These are phyloP conservation scores for Thecaphora thlaspeos DNA, from an alignment of 1,284 basidiomycete genomes.

Conservation along the genomic window DNA sequence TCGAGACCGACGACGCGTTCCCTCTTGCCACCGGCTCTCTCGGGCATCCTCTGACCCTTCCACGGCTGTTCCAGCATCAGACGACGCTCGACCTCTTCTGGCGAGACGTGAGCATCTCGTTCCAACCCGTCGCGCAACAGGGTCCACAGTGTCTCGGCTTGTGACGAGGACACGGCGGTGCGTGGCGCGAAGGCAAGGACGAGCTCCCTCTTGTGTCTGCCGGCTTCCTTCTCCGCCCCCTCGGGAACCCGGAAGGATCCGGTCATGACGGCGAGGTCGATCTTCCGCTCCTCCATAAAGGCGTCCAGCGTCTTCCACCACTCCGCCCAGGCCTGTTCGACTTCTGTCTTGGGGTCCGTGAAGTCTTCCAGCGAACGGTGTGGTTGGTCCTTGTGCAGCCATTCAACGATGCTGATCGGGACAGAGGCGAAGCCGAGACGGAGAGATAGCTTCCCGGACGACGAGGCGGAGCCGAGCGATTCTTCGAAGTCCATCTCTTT, in stretches of 20 bases:
- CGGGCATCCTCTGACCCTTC: constrained; percentile 38
- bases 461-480: neutral
- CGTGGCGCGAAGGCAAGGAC: constrained; percentile 29
- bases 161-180: constrained; percentile 4
- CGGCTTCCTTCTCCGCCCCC: constrained; percentile 17
- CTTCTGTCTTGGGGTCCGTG: constrained; percentile 16
- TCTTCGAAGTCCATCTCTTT: constrained; percentile 63
- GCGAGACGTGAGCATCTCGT: constrained; percentile 14
- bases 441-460: constrained; percentile 7
- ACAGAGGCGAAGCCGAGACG: constrained; percentile 40
- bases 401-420: constrained; percentile 39
- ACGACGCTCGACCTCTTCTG: constrained; percentile 11
- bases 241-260: constrained; percentile 29
- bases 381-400: constrained; percentile 37
- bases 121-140: constrained; percentile 22
- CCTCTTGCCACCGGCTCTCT: constrained; percentile 29
- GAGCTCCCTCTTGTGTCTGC: constrained; percentile 45
- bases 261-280: constrained; percentile 45
- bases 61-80: constrained; percentile 39
- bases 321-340: constrained; percentile 32
- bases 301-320: constrained; percentile 38
- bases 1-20: constrained; percentile 39
- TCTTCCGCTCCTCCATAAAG: constrained; percentile 38
- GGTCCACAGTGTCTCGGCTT: constrained; percentile 15
- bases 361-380: constrained; percentile 3